Evolutionary conservation across 1,284 basidiomycete species (phyloP).

Genomic region (Microbotryum silenes-acaulis): DNA sequence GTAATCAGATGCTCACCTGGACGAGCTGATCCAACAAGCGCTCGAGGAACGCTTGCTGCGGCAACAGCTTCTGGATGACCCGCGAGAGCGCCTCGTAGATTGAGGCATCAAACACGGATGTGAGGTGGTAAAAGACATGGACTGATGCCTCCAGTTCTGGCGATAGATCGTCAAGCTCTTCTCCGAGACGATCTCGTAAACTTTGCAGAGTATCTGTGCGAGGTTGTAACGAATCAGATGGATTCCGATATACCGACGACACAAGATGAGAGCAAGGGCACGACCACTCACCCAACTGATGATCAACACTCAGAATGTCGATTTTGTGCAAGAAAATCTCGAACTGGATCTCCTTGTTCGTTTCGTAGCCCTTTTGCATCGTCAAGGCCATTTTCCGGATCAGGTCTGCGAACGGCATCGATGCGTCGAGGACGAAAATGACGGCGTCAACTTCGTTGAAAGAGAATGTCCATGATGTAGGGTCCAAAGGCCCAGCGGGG

Average conservation of each 20-base stretch:
- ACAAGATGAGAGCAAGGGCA: not conserved
- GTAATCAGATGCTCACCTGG: constrained; percentile 48
- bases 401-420: constrained; percentile 50
- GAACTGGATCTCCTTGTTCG: constrained; percentile 70
- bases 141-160: constrained; percentile 29
- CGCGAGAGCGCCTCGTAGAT: constrained; percentile 80
- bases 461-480: constrained; percentile 54
- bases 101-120: constrained; percentile 81
- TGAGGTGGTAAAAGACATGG: constrained; percentile 61
- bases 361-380: constrained; percentile 48
- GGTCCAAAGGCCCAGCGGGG: constrained; percentile 66
- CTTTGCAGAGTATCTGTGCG: constrained; percentile 72
- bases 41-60: constrained; percentile 58
- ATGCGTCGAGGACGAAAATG: constrained; percentile 94
- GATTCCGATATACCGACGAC: not conserved
- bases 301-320: constrained; percentile 84
- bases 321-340: constrained; percentile 97
- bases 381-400: constrained; percentile 35
- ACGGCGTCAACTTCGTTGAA: constrained; percentile 44
- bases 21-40: constrained; percentile 73
- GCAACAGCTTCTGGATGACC: constrained; percentile 60
- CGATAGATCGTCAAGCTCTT: constrained; percentile 67
- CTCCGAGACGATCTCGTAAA: constrained; percentile 73
- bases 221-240: not conserved
- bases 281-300: constrained; percentile 63